Evolutionary conservation across 352 stramenopile genomes (phyloP).

Genomic region (Phytopythium cucurbitacearum): DNA sequence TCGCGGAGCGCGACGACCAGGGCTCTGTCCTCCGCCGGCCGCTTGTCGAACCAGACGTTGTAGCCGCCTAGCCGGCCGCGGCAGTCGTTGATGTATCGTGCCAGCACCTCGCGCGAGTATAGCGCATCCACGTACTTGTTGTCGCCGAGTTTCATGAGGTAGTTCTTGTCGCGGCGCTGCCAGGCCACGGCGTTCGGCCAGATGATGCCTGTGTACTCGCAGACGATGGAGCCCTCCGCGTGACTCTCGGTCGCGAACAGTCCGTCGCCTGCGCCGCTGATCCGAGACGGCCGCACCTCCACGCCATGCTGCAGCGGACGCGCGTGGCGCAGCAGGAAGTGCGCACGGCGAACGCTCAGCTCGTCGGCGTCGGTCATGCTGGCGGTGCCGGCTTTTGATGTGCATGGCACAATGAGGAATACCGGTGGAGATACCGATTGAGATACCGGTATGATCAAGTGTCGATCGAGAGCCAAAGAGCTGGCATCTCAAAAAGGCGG

Average conservation of each 20-base stretch:
- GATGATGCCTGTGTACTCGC: slow-evolving; percentile 42
- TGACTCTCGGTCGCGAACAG: slow-evolving; percentile 41
- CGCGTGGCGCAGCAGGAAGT: slow-evolving; percentile 14
- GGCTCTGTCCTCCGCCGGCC: slow-evolving; percentile 36
- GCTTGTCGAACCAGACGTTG: slow-evolving; percentile 79
- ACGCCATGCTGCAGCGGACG: slow-evolving; percentile 23
- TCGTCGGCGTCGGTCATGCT: slow-evolving; percentile 12
- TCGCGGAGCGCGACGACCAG: slow-evolving; percentile 55
- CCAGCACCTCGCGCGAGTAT: slow-evolving; percentile 36
- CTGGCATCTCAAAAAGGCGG: background rate
- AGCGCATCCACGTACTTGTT: slow-evolving; percentile 71
- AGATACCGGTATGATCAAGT: background rate
- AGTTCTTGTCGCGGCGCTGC: slow-evolving; percentile 61
- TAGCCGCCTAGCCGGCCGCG: slow-evolving; percentile 37
- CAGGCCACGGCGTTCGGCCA: slow-evolving; percentile 39
- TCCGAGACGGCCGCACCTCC: slow-evolving; percentile 33
- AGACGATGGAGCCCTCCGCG: slow-evolving; percentile 21
- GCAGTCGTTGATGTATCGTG: slow-evolving; percentile 84
- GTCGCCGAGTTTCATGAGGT: slow-evolving; percentile 80
- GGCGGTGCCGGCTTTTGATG: background rate
- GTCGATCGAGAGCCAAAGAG: background rate
- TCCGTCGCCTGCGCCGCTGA: slow-evolving; percentile 45
- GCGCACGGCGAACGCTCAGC: slow-evolving; percentile 14
- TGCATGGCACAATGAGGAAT: too few relatives aligned
- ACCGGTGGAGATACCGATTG: background rate